Evolutionary conservation across 163 green algal species (phyloP), one percentile per base, ranked within the genome.

Genomic region (Picocystis sp.): DNA sequence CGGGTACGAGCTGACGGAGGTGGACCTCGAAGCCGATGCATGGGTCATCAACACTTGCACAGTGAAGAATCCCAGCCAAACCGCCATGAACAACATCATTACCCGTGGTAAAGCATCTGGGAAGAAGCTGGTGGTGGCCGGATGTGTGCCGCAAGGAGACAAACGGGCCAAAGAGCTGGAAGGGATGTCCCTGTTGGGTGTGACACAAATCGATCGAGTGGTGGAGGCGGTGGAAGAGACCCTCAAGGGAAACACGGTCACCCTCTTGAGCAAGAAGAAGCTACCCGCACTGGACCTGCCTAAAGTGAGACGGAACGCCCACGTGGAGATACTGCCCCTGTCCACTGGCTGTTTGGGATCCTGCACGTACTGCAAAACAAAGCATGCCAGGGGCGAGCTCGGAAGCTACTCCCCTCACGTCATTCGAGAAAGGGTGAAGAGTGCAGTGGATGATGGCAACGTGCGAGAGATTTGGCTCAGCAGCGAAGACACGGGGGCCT

Each of bases 311-410:
- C 65, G 75, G 52, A 94, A 93, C 70, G 47, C 55, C 19, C 77
- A 79, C 54, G 68, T 94, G 2, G 86, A 94, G 66, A 93, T 95
- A 50, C 45, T 95, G 25, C 86, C 86, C 11, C 73, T 95, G 29
- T 92, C 75, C 43, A 90, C 79, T 22, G 86, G 86, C 50, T 95
- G 86, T 65, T 73, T 95, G 29, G 86, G 86, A 15, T 63, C 69
- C 10, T 95, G 86, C 72, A 95, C 86, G 22, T 95, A 95, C 68
- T 95, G 86, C 84, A 95, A 95, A 69, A 95, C 86, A 13, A 92
- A 92, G 58, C 84, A 94, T 62, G 84, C 84, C 8, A 62, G 84
- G 1, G 86, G 85, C 13, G 61, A 88, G 23, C 75, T 92, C 44
- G 81, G 81, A 56, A 76, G 56, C 57, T 89, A 92, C 52, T 67